Percentiles rank a stretch among this genome's conserved stretches.
These are phyloP conservation scores for Batrachochytrium dendrobatidis DNA, from an alignment of 371 early-diverging fungal species.

Conservation along the genomic window DNA sequence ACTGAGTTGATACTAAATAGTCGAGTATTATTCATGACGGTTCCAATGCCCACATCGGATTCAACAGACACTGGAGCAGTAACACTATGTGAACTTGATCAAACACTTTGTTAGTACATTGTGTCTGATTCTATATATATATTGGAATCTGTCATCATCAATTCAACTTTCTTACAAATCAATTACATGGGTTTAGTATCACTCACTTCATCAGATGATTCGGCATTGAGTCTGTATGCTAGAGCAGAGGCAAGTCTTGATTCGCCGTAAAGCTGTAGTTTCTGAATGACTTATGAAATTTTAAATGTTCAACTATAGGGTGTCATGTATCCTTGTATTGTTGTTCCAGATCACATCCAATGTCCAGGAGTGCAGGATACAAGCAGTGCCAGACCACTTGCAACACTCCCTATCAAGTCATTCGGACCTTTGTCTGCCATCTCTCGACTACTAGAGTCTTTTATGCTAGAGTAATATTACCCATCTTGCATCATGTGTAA, in stretches of 20 bases:
- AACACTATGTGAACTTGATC: slow-evolving; percentile 2
- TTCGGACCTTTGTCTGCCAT: not conserved
- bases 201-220: not conserved
- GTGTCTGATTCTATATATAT: not conserved
- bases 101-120: not conserved
- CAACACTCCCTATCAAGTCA: not conserved
- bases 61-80: too few relatives aligned
- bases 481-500: too few relatives aligned
- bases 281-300: not conserved
- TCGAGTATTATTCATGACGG: too few relatives aligned
- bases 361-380: not conserved
- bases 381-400: not conserved
- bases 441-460: not conserved
- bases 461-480: not conserved
- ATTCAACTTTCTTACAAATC: not conserved
- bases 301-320: not conserved
- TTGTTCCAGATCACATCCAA: not conserved
- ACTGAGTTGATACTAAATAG: too few relatives aligned
- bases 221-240: not conserved
- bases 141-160: not conserved
- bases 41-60: too few relatives aligned
- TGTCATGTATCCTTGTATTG: not conserved
- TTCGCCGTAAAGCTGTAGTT: not conserved
- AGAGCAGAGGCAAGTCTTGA: not conserved
- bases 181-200: not conserved